phyloP scores from a whole-genome alignment of 2,329 filamentous ascomycete species.

The Leptodontidium sp. region DNA sequence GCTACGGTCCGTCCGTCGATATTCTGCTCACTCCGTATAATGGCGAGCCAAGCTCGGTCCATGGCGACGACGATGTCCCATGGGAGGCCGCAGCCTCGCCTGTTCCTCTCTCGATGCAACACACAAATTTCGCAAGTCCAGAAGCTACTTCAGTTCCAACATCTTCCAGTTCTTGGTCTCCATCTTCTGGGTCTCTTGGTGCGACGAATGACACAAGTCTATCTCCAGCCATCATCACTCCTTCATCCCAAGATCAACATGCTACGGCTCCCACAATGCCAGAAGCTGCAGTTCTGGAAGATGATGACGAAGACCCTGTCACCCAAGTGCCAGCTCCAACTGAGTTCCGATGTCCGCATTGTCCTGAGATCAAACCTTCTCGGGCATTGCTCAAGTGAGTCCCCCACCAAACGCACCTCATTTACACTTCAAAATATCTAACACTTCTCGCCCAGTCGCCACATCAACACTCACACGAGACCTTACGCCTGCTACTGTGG shows the following conservation, averaged over 20 bases:
- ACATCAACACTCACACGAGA: slow-evolving; percentile 31
- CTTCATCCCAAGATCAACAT: slow-evolving; percentile 21
- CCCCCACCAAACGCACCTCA: not conserved
- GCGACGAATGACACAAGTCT: slow-evolving; percentile 11
- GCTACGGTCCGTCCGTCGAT: slow-evolving; percentile 23
- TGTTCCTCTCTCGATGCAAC: slow-evolving; percentile 21
- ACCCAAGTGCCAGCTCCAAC: not conserved
- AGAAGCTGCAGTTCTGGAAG: slow-evolving; percentile 2
- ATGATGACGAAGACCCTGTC: not conserved
- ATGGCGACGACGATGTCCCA: slow-evolving; percentile 23
- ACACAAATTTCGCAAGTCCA: slow-evolving; percentile 14
- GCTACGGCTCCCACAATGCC: slow-evolving; percentile 12
- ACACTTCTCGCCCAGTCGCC: slow-evolving; percentile 15
- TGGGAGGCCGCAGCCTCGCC: slow-evolving; percentile 28
- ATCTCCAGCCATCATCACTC: slow-evolving; percentile 14
- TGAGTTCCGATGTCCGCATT: slow-evolving; percentile 26
- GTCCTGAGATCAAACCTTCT: slow-evolving; percentile 19
- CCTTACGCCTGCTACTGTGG: slow-evolving; percentile 28
- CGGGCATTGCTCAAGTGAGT: slow-evolving; percentile 29
- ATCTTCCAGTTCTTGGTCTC: slow-evolving; percentile 2
- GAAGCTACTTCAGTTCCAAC: slow-evolving; percentile 12
- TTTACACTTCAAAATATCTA: not conserved
- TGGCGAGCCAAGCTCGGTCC: slow-evolving; percentile 29
- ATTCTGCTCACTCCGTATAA: slow-evolving; percentile 27
- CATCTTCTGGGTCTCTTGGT: slow-evolving; percentile 1